These are phyloP conservation scores for Exophiala oligosperma DNA, from an alignment of 2,329 filamentous ascomycete species.

Conservation along the genomic window DNA sequence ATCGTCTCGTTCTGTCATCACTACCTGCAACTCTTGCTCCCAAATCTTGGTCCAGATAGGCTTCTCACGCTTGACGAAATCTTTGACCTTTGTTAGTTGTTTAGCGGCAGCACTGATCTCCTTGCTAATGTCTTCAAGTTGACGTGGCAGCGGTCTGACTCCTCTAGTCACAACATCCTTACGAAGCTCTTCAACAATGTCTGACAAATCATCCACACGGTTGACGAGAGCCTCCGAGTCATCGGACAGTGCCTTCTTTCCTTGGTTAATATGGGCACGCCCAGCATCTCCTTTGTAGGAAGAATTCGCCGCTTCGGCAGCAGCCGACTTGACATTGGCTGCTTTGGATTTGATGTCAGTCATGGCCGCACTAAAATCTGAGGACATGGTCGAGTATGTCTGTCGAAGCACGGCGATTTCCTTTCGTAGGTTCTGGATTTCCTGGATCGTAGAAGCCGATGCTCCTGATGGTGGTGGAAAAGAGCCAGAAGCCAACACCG, in stretches of 20 bases:
- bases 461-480: slow-evolving; percentile 30
- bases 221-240: slow-evolving; percentile 90
- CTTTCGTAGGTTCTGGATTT: slow-evolving; percentile 78
- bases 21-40: slow-evolving; percentile 95
- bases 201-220: slow-evolving; percentile 95
- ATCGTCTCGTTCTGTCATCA: slow-evolving; percentile 93
- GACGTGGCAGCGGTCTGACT: slow-evolving; percentile 84
- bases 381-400: slow-evolving; percentile 87
- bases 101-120: slow-evolving; percentile 79
- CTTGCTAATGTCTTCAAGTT: slow-evolving; percentile 85
- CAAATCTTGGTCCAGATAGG: slow-evolving; percentile 99
- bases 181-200: slow-evolving; percentile 91
- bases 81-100: slow-evolving; percentile 91
- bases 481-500: slow-evolving; percentile 35
- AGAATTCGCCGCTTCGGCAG: slow-evolving; percentile 69
- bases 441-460: slow-evolving; percentile 61
- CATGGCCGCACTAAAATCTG: slow-evolving; percentile 88
- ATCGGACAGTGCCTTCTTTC: slow-evolving; percentile 80
- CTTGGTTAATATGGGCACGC: slow-evolving; percentile 77
- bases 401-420: slow-evolving; percentile 91
- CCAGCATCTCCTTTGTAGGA: slow-evolving; percentile 75
- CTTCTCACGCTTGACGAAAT: slow-evolving; percentile 87
- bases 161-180: slow-evolving; percentile 95
- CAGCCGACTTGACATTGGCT: slow-evolving; percentile 72
- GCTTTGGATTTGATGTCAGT: slow-evolving; percentile 78